Base-by-base conservation (phyloP, 495 filamentous ascomycete species). In the Coniosporium apollinis region DNA sequence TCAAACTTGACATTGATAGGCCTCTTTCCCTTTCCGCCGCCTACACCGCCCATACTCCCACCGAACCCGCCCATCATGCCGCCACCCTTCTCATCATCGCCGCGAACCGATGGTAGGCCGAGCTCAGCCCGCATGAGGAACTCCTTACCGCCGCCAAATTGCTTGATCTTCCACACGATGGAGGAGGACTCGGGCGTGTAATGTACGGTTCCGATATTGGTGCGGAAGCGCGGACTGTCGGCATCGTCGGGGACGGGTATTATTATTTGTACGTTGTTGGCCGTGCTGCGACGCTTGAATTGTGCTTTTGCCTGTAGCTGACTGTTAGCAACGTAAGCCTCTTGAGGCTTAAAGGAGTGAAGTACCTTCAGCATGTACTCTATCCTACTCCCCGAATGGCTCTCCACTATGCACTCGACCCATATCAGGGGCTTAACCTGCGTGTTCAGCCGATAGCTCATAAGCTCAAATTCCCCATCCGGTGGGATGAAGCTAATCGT, bases 141-240 rank as follows among this genome's bases (percentile, higher is more conserved):
- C 51, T 99, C 91, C 59, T 99, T 99, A 43, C 77, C 76, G 34
- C 91, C 91, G 5, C 89, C 91, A 52, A 99, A 99, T 49, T 99
- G 91, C 68, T 99, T 99, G 63, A 99, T 99, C 67, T 96, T 96
- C 91, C 91, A 99, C 42, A 99, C 75, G 42, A 99, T 99, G 21
- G 91, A 86, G 28, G 82, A 87, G 50, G 92, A 83, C 56, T 99
- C 91, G 5, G 91, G 91, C 8, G 87, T 87, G 55, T 99, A 99
- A 58, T 96, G 89, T n/a, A 99, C 91, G 15, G 74, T 78, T 19
- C 91, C 91, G 45, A 99, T 87, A 54, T 94, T 96, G 13, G 91
- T 96, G 30, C 91, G 76, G 69, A 99, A 99, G 31, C 91, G 75
- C 7, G 91, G 91, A 1, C 80, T 83, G 56, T 96, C 89, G 38